Conservation (phyloP, 169 alveolate species). For the Neospora caninum region DNA sequence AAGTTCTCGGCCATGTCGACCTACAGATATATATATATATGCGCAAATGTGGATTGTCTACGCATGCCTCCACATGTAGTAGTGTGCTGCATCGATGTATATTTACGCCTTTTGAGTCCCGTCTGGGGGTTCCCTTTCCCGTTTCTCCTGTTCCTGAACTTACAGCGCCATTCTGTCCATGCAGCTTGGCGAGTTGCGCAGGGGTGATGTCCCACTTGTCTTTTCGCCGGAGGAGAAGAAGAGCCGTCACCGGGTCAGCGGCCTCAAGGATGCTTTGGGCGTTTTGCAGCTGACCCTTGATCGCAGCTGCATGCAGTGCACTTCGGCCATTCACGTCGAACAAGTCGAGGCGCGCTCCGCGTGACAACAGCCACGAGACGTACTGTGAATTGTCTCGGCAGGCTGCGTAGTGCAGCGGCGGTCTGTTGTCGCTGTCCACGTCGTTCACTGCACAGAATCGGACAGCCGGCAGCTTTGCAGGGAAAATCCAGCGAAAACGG, state of each 20-base stretch:
- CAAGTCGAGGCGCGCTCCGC: slow-evolving; percentile 64
- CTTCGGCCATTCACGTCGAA: slow-evolving; percentile 41
- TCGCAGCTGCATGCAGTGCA: slow-evolving; percentile 57
- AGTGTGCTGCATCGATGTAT: not conserved
- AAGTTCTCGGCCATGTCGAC: no score
- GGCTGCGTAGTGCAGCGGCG: slow-evolving; percentile 80
- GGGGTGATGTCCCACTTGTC: slow-evolving; percentile 69
- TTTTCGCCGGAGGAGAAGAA: slow-evolving; percentile 36
- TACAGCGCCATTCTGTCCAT: slow-evolving; percentile 43
- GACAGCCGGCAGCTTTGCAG: not conserved
- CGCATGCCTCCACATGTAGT: not conserved
- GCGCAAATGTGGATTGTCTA: not conserved
- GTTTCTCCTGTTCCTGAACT: not conserved
- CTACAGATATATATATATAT: not conserved
- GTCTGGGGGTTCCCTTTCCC: not conserved
- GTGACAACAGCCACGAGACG: slow-evolving; percentile 72
- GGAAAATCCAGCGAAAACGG: not conserved
- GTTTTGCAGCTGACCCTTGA: slow-evolving; percentile 47
- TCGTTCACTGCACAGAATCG: slow-evolving; percentile 68
- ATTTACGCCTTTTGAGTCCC: not conserved
- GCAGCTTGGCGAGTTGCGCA: slow-evolving; percentile 54
- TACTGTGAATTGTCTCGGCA: slow-evolving; percentile 71
- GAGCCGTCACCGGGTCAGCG: slow-evolving; percentile 24
- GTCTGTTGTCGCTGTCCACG: slow-evolving; percentile 69
- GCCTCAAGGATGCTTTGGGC: slow-evolving; percentile 50